Evolutionary conservation across 1,284 basidiomycete genomes (phyloP), one percentile per base, ranked within the genome.

Genomic region (Chalciporus sp.): DNA sequence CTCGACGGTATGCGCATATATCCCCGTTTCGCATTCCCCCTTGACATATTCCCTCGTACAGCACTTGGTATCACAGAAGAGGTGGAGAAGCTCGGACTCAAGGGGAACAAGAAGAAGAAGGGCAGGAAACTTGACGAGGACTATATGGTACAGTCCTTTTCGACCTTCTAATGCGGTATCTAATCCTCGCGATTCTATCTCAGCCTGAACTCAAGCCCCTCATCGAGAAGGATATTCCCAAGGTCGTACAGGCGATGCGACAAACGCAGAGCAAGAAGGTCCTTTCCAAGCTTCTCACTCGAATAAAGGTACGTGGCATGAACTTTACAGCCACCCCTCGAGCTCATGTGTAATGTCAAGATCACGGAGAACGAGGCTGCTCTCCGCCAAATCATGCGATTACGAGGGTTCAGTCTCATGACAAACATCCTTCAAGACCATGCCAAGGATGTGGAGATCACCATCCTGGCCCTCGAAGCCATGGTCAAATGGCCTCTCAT

Each of bases 1-100:
- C 84, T 99, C 40, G 95, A 98, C 65, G 95, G 93, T 94, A 64
- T 59, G 82, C 56, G 2, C 27, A 11, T 37, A 61, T 45, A 31
- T 16, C 47, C 8, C 50, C 26, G 3, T 11, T 43, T 54, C 2
- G 20, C 7, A 26, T 16, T 35, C 12, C 4, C 14, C 27, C 44
- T 33, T 44, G 17, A 47, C 14, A 28, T 51, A 33, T 17, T 55
- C 42, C 37, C 20, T 46, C 28, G 43, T 42, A 47, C 61, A 94
- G 94, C 96, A n/a, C 84, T 99, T 53, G 96, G 96, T 70, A 97
- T 98, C 55, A 82, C 87, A 11, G 95, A 97, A 47, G 94, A 97
- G 65, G 91, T 93, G 12, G 92, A 93, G 63, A 75, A 82, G 47
- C 77, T 87, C 46, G 86, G 82, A 41, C 82, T 95, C 54, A 95